These are phyloP conservation scores for Eutrema heterophyllum DNA, from an alignment of 345 rosid genomes.

Conservation along the genomic window DNA sequence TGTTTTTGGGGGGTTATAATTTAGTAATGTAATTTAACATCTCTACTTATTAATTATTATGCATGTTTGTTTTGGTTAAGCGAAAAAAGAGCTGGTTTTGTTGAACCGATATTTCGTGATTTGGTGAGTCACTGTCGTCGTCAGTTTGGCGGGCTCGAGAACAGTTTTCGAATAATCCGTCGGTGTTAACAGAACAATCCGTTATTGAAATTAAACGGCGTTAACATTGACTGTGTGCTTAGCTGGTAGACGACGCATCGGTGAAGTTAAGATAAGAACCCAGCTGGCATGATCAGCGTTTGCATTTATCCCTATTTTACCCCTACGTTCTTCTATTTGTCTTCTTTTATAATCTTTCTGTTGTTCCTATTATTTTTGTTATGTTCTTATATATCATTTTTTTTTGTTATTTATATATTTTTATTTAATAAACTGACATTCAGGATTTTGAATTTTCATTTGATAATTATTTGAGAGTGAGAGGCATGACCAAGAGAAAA, in stretches of 20 bases:
- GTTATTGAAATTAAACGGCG: constrained; percentile 15
- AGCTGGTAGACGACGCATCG: constrained; percentile 19
- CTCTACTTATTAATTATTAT: not conserved
- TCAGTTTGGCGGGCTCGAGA: constrained; percentile 26
- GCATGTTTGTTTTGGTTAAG: not conserved
- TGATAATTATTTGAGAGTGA: not conserved
- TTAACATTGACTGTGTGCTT: constrained; percentile 14
- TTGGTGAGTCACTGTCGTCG: constrained; percentile 10
- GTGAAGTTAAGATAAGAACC: constrained; percentile 5
- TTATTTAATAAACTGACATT: not conserved
- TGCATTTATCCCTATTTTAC: not conserved
- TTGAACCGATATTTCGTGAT: constrained; percentile 9
- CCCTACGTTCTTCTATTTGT: not conserved
- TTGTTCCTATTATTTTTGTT: not conserved
- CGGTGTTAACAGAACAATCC: constrained; percentile 16
- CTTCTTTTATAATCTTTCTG: not conserved
- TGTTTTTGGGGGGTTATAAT: not conserved
- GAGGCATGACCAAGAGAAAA: not conserved
- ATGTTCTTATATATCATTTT: not conserved
- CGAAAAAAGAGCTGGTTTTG: not conserved
- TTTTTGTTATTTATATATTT: not conserved
- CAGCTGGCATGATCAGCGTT: constrained; percentile 21
- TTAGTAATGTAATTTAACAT: not conserved
- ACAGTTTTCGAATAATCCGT: constrained; percentile 20
- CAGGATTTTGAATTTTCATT: not conserved